Conservation (phyloP, 345 rosid genomes). For the Bruguiera sexangula region DNA sequence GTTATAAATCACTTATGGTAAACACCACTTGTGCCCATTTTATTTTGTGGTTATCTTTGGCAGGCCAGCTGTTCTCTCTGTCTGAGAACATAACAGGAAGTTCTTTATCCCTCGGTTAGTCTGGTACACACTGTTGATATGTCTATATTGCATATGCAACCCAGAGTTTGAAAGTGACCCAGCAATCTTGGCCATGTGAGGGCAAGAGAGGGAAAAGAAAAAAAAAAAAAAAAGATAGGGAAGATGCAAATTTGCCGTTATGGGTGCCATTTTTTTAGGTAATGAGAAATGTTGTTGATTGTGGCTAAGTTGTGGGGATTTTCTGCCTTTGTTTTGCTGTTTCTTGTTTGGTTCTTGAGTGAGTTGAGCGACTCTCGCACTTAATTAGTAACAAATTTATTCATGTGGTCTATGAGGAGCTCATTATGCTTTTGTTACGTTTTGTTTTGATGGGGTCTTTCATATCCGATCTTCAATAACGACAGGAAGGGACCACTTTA, state of each 20-base stretch:
- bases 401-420: too few species aligned
- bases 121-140: neutral
- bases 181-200: constrained; percentile 14
- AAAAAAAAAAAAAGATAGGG: neutral
- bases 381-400: too few species aligned
- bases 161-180: constrained; percentile 3
- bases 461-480: too few species aligned
- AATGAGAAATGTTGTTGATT: constrained; percentile 4
- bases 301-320: neutral
- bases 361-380: too few species aligned
- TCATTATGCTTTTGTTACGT: too few species aligned
- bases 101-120: neutral
- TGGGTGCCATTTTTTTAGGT: neutral
- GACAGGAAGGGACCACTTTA: too few species aligned
- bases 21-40: neutral
- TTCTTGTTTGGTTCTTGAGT: too few species aligned
- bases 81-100: neutral
- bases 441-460: too few species aligned
- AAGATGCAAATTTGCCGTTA: constrained; percentile 12
- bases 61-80: constrained; percentile 4
- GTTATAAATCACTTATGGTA: constrained; percentile 20
- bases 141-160: constrained; percentile 10
- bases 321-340: too few species aligned
- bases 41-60: neutral
- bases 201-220: neutral